Conservation (phyloP, 2,329 filamentous ascomycete species). For the Xylariaceae sp. region DNA sequence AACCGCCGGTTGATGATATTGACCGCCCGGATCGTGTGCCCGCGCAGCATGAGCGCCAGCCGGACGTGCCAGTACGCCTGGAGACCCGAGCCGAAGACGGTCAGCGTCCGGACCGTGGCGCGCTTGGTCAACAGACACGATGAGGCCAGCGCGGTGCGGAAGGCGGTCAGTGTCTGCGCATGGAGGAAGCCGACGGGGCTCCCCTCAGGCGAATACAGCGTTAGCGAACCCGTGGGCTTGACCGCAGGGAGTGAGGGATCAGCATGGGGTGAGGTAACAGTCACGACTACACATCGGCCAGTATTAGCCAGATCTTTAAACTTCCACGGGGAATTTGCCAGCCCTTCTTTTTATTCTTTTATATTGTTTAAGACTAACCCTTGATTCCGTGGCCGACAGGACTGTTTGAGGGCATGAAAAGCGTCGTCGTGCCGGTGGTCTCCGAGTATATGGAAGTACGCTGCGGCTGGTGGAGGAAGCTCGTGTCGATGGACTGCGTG, state of each 20-base stretch:
- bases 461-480: slow-evolving; percentile 61
- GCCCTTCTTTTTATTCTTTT: neutral
- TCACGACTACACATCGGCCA: slow-evolving; percentile 59
- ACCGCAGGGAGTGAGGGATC: slow-evolving; percentile 44
- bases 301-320: neutral
- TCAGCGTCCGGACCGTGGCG: slow-evolving; percentile 72
- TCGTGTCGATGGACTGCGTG: slow-evolving; percentile 50
- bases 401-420: slow-evolving; percentile 77
- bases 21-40: slow-evolving; percentile 74
- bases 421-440: slow-evolving; percentile 61
- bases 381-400: slow-evolving; percentile 71
- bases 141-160: slow-evolving; percentile 77
- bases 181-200: slow-evolving; percentile 71
- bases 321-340: neutral
- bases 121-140: slow-evolving; percentile 70
- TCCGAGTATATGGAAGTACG: slow-evolving; percentile 56
- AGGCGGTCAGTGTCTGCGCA: slow-evolving; percentile 77
- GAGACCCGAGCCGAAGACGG: slow-evolving; percentile 85
- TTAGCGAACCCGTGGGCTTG: slow-evolving; percentile 69
- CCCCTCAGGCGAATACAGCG: slow-evolving; percentile 69
- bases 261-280: slow-evolving; percentile 55
- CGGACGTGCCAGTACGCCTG: slow-evolving; percentile 96
- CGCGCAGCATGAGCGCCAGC: slow-evolving; percentile 76
- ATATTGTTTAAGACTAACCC: slow-evolving; percentile 46
- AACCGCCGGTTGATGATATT: slow-evolving; percentile 83